Evolutionary conservation across 2,329 filamentous ascomycete species (phyloP).

Genomic region (Colletotrichum eleusines): DNA sequence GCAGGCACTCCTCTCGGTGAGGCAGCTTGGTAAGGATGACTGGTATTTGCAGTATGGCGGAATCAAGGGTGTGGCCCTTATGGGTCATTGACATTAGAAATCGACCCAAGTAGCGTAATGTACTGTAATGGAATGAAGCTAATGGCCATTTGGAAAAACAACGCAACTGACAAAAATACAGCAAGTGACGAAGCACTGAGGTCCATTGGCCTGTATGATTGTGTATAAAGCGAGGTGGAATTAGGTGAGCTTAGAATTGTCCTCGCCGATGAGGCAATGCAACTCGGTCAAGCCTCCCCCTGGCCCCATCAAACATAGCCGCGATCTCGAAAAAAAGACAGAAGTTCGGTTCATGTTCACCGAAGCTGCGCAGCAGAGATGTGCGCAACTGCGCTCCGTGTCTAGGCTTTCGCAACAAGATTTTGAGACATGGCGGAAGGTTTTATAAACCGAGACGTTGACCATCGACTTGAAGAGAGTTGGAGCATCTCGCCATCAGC

Average conservation of each 20-base stretch:
- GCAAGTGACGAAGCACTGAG: background rate
- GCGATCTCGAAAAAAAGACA: background rate
- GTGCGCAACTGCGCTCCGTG: constrained; percentile 9
- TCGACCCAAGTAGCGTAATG: background rate
- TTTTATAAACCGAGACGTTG: background rate
- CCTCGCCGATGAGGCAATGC: constrained; percentile 15
- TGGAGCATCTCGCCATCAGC: background rate
- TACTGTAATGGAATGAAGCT: background rate
- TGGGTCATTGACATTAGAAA: background rate
- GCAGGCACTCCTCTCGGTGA: background rate
- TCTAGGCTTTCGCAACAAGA: background rate
- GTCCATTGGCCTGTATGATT: background rate
- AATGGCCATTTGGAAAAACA: background rate
- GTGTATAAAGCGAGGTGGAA: background rate
- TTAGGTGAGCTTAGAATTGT: background rate
- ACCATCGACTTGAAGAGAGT: background rate
- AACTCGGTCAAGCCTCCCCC: background rate
- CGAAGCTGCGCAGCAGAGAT: background rate
- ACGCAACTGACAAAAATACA: background rate
- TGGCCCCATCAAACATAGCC: background rate
- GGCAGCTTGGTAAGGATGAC: background rate
- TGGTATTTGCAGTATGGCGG: background rate
- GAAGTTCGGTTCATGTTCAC: background rate
- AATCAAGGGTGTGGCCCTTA: background rate
- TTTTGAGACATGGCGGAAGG: background rate